These are phyloP conservation scores for Chaetomium globosum DNA, from an alignment of 2,329 filamentous ascomycete species.

Conservation along the genomic window DNA sequence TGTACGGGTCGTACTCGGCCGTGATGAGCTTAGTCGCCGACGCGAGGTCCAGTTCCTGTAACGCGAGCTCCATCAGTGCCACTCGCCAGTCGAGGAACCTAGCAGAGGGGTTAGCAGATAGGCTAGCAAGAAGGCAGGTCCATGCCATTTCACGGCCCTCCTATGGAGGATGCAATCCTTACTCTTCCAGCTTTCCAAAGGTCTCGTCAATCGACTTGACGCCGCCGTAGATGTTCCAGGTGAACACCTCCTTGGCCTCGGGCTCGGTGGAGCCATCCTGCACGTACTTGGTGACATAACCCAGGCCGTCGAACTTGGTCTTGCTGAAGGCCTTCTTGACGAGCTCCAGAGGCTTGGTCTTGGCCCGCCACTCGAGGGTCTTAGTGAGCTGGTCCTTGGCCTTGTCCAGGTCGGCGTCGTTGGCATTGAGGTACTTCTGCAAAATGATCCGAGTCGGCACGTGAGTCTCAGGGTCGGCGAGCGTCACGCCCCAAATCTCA, in stretches of 20 bases:
- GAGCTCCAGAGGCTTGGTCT: constrained; percentile 70
- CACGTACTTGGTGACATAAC: constrained; percentile 75
- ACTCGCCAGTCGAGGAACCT: constrained; percentile 91
- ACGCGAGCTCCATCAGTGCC: constrained; percentile 83
- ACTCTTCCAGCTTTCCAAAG: constrained; percentile 82
- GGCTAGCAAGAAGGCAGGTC: neutral
- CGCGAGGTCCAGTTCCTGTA: constrained; percentile 71
- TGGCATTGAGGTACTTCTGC: constrained; percentile 92
- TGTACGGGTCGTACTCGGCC: constrained; percentile 79
- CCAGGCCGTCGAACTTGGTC: constrained; percentile 74
- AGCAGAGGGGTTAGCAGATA: neutral
- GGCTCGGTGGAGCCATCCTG: constrained; percentile 44
- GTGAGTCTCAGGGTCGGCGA: constrained; percentile 57
- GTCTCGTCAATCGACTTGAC: constrained; percentile 79
- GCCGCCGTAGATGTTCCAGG: constrained; percentile 91
- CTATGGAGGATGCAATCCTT: constrained; percentile 43
- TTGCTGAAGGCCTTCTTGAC: constrained; percentile 66
- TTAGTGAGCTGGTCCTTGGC: constrained; percentile 77
- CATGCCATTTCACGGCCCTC: neutral
- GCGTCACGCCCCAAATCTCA: constrained; percentile 85
- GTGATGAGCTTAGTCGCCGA: constrained; percentile 71
- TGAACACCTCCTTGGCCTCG: constrained; percentile 66
- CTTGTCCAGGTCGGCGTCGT: constrained; percentile 71
- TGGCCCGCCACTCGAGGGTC: constrained; percentile 81
- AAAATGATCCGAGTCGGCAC: constrained; percentile 81